Conservation (phyloP, 2,329 filamentous ascomycete species). For the Phyllosticta citriasiana region DNA sequence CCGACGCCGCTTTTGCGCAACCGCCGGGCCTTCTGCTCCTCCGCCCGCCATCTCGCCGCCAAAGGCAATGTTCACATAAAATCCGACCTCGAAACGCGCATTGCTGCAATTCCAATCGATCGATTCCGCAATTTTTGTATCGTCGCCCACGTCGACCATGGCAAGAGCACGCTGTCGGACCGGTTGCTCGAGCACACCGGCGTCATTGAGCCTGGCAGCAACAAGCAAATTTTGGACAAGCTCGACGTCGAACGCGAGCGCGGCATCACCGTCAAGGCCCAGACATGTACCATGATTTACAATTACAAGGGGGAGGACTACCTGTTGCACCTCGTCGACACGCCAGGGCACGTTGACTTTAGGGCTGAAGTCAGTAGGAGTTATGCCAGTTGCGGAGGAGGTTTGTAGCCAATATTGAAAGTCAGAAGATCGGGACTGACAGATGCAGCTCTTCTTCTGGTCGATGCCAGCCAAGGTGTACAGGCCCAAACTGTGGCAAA, state of each 20-base stretch:
- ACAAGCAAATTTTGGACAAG: constrained; percentile 95
- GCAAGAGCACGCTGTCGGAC: constrained; percentile 92
- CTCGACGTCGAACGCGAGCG: constrained; percentile 92
- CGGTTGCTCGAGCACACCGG: constrained; percentile 87
- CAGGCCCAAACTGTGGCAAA: constrained; percentile 98
- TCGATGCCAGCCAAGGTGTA: constrained; percentile 92
- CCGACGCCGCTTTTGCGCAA: constrained; percentile 11
- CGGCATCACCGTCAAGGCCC: constrained; percentile 96
- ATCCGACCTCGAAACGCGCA: constrained; percentile 52
- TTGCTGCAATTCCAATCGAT: constrained; percentile 65
- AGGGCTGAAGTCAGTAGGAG: constrained; percentile 90
- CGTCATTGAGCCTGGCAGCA: constrained; percentile 73
- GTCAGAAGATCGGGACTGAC: neutral
- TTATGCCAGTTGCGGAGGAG: constrained; percentile 88
- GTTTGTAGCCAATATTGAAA: constrained; percentile 8
- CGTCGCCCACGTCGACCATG: constrained; percentile 97
- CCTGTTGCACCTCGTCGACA: constrained; percentile 89
- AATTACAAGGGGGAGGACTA: constrained; percentile 79
- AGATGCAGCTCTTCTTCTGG: constrained; percentile 63
- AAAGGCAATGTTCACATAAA: constrained; percentile 22
- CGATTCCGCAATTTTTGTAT: constrained; percentile 95
- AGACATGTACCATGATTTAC: constrained; percentile 97
- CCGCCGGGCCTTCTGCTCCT: constrained; percentile 18
- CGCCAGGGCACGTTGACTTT: constrained; percentile 95
- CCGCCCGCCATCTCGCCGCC: constrained; percentile 24